Conservation (phyloP, 1,284 basidiomycete genomes). For the Xerocomus nothofagi region DNA sequence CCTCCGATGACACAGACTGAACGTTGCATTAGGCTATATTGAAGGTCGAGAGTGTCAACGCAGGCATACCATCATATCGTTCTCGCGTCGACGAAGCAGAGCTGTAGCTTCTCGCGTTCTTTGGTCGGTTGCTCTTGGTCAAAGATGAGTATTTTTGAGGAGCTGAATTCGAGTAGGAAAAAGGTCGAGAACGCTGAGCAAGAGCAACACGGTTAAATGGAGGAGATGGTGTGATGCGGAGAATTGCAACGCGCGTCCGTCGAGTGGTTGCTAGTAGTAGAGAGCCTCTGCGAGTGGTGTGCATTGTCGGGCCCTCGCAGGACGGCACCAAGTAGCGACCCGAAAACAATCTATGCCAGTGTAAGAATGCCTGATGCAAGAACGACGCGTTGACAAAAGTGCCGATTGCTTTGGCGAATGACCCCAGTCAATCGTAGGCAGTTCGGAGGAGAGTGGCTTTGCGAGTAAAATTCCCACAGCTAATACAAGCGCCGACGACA, state of each 20-base stretch:
- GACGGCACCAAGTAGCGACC: not conserved
- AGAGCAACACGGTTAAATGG: not conserved
- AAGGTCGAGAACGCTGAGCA: not conserved
- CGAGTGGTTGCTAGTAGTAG: slow-evolving; percentile 7
- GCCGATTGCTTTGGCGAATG: not conserved
- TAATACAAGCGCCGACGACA: slow-evolving; percentile 17
- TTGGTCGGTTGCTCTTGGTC: not conserved
- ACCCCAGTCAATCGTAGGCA: not conserved
- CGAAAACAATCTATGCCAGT: not conserved
- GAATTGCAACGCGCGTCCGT: not conserved
- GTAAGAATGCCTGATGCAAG: not conserved
- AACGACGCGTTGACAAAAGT: not conserved
- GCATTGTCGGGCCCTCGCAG: slow-evolving; percentile 8
- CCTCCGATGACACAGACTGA: slow-evolving; percentile 89
- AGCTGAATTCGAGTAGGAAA: not conserved
- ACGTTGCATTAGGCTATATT: not conserved
- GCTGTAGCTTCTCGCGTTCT: slow-evolving; percentile 3
- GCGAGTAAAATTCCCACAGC: slow-evolving; percentile 16
- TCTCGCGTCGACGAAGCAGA: slow-evolving; percentile 1
- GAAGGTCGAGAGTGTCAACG: not conserved
- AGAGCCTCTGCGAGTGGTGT: not conserved
- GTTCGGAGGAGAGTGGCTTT: not conserved
- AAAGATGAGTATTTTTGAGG: not conserved
- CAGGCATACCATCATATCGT: slow-evolving; percentile 27
- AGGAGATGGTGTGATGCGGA: not conserved